Base-by-base conservation (phyloP, 768 basidiomycete species). In the Podaxis sp. region DNA sequence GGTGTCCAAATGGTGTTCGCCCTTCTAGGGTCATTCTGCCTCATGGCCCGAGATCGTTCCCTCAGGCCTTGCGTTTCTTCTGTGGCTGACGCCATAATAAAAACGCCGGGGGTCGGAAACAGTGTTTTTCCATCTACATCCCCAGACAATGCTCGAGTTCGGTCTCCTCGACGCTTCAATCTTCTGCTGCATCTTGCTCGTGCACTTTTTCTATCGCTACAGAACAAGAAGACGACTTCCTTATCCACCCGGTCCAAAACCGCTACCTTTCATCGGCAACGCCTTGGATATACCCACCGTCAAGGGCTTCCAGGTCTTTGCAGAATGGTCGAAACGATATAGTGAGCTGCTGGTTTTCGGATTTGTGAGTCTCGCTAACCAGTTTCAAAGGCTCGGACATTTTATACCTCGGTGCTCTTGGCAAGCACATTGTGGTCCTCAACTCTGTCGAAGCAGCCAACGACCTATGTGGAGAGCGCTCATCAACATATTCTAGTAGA, bases 171-270 rank as follows among this genome's bases (percentile, higher is more conserved):
- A 48, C 41, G 28, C 20, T 17, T 36, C 44, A 5, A 4, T 48
- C 12, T 17, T 58, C 44, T 59, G 46, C n/a, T 59, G 46, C 26
- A 22, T 24, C 7, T n/a, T 50, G 11, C 48, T 51, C n/a, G 48
- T 22, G 1, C 46, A 33, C 30, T 33, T 59, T 20, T 49, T 49
- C 37, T 59, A 37, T 17, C 49, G 49, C 12, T 50, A 50, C 36
- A 50, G 24, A 40, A 1, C 8, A 17, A 59, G 20, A 26, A 22
- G 40, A 48, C 33, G 41, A 3, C 28, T 15, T 7, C 64, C 64
- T 36, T 69, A 65, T 46, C 70, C 69, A 11, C 70, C 70, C 12
- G 70, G 69, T 2, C 70, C 69, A 13, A 64, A 64, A 48, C 62
- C 64, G 3, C 60, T 44, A 15, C 60, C 64, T n/a, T n/a, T 70